These are phyloP conservation scores for Candida ortonii DNA, from an alignment of 805 yeast species.

Conservation along the genomic window DNA sequence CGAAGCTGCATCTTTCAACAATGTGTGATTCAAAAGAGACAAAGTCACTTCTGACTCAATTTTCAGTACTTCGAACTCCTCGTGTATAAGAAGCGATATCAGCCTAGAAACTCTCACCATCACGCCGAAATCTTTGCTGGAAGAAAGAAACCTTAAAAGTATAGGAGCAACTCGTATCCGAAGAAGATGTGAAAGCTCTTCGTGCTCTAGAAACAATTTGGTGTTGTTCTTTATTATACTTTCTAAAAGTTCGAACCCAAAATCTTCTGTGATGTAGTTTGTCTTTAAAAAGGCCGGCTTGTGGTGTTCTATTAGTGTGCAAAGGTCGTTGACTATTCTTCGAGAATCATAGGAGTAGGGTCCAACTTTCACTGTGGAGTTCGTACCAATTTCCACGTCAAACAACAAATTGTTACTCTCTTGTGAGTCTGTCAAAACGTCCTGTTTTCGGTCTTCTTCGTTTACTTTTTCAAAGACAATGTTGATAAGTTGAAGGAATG, in stretches of 20 bases:
- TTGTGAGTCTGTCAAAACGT: slow-evolving; percentile 9
- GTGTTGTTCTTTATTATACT: slow-evolving; percentile 67
- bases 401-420: slow-evolving; percentile 15
- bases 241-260: slow-evolving; percentile 83
- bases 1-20: slow-evolving; percentile 52
- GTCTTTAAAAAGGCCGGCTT: slow-evolving; percentile 53
- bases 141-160: slow-evolving; percentile 61
- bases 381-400: slow-evolving; percentile 47
- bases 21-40: slow-evolving; percentile 68
- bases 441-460: slow-evolving; percentile 36
- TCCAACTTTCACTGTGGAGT: slow-evolving; percentile 41
- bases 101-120: slow-evolving; percentile 75
- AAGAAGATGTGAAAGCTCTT: slow-evolving; percentile 64
- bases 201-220: slow-evolving; percentile 50
- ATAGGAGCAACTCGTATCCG: slow-evolving; percentile 74
- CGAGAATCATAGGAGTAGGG: slow-evolving; percentile 66
- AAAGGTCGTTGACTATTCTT: slow-evolving; percentile 68
- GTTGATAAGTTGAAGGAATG: slow-evolving; percentile 80
- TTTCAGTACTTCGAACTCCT: slow-evolving; percentile 59
- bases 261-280: slow-evolving; percentile 52
- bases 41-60: slow-evolving; percentile 81
- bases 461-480: slow-evolving; percentile 69
- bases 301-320: slow-evolving; percentile 60
- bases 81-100: slow-evolving; percentile 56
- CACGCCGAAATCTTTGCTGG: slow-evolving; percentile 59